These are phyloP conservation scores for Rhodotorula toruloides DNA, from an alignment of 768 basidiomycete species.

Conservation along the genomic window DNA sequence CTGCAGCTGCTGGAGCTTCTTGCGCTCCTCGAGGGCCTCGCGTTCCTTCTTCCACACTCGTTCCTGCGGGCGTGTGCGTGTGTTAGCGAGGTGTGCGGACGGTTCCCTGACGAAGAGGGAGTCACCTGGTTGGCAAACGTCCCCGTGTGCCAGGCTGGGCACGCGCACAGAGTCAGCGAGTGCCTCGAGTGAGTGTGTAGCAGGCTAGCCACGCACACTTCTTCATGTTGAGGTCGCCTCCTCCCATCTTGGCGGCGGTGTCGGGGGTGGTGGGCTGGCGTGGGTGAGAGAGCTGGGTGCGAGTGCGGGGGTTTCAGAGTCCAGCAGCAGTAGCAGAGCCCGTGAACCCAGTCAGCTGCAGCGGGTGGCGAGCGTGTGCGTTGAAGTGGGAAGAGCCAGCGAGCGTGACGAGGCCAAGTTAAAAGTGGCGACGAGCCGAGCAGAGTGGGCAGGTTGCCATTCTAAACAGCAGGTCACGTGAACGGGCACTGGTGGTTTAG, in stretches of 20 bases:
- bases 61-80: slow-evolving; percentile 66
- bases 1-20: slow-evolving; percentile 90
- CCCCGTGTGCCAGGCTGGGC: slow-evolving; percentile 34
- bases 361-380: too few relatives aligned
- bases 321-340: too few relatives aligned
- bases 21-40: slow-evolving; percentile 96
- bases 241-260: slow-evolving; percentile 73
- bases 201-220: slow-evolving; percentile 49
- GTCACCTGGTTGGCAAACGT: slow-evolving; percentile 39
- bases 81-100: slow-evolving; percentile 50
- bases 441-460: too few relatives aligned
- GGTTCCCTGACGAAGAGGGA: slow-evolving; percentile 56
- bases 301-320: too few relatives aligned
- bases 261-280: not conserved
- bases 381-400: not conserved
- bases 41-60: slow-evolving; percentile 99
- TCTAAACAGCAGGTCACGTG: too few relatives aligned
- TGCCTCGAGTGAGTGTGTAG: not conserved
- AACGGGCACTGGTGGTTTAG: slow-evolving; percentile 13
- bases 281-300: not conserved
- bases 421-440: too few relatives aligned
- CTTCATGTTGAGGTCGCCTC: slow-evolving; percentile 96
- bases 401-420: too few relatives aligned
- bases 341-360: too few relatives aligned
- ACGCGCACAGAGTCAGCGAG: not conserved